Conservation (phyloP, 2,329 filamentous ascomycete genomes). For the Ophiostoma novo-ulmi region DNA sequence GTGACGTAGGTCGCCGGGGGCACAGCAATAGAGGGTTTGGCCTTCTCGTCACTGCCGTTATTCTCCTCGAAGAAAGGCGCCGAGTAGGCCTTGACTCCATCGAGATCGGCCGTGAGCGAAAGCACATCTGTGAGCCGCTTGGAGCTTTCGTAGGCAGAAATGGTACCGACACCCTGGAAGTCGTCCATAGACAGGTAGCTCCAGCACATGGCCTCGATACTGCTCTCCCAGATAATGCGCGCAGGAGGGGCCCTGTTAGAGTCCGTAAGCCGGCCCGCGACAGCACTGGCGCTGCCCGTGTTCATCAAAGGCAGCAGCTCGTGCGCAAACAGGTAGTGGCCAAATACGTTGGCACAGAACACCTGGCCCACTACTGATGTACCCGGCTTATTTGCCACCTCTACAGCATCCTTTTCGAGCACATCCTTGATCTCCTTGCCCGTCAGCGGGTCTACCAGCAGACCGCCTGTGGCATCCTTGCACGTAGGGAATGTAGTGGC, state of each 20-base stretch:
- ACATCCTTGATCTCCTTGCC: conserved; percentile 30
- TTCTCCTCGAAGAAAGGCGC: conserved; percentile 47
- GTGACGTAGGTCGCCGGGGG: conserved; percentile 60
- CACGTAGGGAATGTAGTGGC: conserved; percentile 71
- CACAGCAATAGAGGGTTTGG: conserved; percentile 41
- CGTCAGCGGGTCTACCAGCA: conserved; percentile 43
- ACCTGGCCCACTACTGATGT: conserved; percentile 65
- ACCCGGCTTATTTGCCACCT: conserved; percentile 37
- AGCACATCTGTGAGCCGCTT: conserved; percentile 86
- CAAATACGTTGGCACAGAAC: conserved; percentile 90
- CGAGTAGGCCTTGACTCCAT: conserved; percentile 55
- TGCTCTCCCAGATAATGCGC: conserved; percentile 82
- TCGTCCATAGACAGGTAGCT: conserved; percentile 60
- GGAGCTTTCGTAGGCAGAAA: conserved; percentile 71
- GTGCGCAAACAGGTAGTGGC: conserved; percentile 86
- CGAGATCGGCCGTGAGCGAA: conserved; percentile 65
- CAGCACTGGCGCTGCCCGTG: conserved; percentile 37
- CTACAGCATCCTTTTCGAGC: conserved; percentile 40
- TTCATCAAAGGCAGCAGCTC: conserved; percentile 68
- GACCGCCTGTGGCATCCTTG: conserved; percentile 58
- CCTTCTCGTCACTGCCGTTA: conserved; percentile 24
- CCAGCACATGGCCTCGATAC: conserved; percentile 59
- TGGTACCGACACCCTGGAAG: conserved; percentile 64
- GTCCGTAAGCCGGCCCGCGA: conserved; percentile 23
- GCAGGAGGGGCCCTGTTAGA: conserved; percentile 39